A percentile compares a stretch with the other conserved stretches of the same genome.
These are phyloP conservation scores for Quercus phellos DNA, from an alignment of 331 rosid genomes.

Conservation along the genomic window DNA sequence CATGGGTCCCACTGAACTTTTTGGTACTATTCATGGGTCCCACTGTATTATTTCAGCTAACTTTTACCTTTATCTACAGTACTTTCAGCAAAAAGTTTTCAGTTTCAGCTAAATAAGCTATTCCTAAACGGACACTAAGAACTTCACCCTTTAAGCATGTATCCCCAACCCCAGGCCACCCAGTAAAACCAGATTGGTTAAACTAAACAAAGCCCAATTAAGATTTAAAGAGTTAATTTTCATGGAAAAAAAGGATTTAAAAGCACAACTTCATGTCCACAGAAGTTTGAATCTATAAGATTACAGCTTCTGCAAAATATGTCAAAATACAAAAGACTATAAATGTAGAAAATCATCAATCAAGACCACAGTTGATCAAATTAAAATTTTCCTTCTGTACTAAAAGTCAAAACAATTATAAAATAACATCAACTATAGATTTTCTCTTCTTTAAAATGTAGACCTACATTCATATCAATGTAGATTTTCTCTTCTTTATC, in stretches of 20 bases:
- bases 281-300: not conserved
- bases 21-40: too few species aligned
- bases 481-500: too few species aligned
- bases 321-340: not conserved
- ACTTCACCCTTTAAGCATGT: not conserved
- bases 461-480: too few species aligned
- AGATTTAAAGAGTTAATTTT: not conserved
- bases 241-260: not conserved
- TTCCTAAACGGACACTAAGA: not conserved
- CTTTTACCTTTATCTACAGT: too few species aligned
- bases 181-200: not conserved
- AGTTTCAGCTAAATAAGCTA: too few species aligned
- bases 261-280: not conserved
- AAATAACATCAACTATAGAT: not conserved
- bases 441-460: not conserved
- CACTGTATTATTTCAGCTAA: too few species aligned
- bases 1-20: fast-evolving
- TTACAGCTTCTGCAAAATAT: not conserved
- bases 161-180: not conserved
- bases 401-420: not conserved
- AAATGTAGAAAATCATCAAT: not conserved
- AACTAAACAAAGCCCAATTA: not conserved
- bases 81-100: too few species aligned
- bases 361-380: not conserved
- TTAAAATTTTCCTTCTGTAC: not conserved